Base-by-base conservation (phyloP, 768 basidiomycete genomes). In the Russula compacta region DNA sequence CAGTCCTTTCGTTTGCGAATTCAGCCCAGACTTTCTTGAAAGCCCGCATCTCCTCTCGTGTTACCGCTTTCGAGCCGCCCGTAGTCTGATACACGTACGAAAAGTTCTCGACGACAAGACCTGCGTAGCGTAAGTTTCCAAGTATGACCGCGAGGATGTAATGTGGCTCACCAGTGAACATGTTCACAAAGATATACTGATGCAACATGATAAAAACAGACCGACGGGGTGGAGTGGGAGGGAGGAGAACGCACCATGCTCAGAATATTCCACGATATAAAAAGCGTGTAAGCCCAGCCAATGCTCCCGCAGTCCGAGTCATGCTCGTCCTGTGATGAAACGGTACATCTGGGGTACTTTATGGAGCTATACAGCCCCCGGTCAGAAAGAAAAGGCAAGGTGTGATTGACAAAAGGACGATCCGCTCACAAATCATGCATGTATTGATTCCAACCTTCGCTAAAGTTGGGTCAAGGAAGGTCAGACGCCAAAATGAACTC, bases 1-100 rank as follows among this genome's bases (percentile, higher is more conserved):
- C 91, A 0, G 87, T 92, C 58, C 86, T 83, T 9, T 82, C 78
- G 60, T 87, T 83, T 24, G 94, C 86, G 69, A 86, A 91, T 69
- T 86, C 82, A 2, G 87, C 86, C 95, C 95, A 98, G 2, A 89
- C 80, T 69, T 92, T 91, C 77, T 98, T 98, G 81, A 93, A 98
- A 1, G 84, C 77, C 38, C 95, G 85, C 84, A 98, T 95, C 70
- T 97, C 87, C 65, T 92, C 89, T 53, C 95, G 81, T 19, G 86
- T 89, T 54, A 98, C 85, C 0, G 85, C 83, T 64, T 83, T 89
- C 17, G 87, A 83, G n/a, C 86, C 85, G 5, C 87, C 84, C 10
- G 89, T 85, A 36, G 86, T 81, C 73, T 95, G 92, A 75, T 93
- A 95, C 8, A 97, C 91, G 71, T 95, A 97, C 19, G 92, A 91